These are phyloP conservation scores for Sporisorium sorghi DNA, from an alignment of 1,284 basidiomycete species.

Conservation along the genomic window DNA sequence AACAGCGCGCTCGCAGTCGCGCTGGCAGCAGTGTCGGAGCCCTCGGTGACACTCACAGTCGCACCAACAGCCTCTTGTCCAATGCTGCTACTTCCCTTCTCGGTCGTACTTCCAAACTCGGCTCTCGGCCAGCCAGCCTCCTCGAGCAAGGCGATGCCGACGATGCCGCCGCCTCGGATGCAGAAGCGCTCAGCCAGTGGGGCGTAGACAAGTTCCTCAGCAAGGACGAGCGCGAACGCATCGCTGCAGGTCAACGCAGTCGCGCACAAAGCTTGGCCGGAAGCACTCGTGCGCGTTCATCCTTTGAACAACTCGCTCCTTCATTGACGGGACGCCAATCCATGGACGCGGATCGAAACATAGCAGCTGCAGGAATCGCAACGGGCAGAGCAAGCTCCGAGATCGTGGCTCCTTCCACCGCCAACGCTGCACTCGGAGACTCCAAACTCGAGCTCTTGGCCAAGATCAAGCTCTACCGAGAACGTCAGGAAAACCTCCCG, in stretches of 20 bases:
- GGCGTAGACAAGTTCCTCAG: conserved; percentile 63
- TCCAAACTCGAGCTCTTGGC: conserved; percentile 53
- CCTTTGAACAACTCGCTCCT: conserved; percentile 20
- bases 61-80: conserved; percentile 43
- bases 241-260: conserved; percentile 40
- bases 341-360: conserved; percentile 14
- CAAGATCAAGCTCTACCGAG: conserved; percentile 62
- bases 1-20: conserved; percentile 45
- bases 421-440: conserved; percentile 2
- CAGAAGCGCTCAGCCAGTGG: conserved; percentile 54
- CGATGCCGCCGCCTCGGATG: conserved; percentile 26
- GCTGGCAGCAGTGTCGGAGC: conserved; percentile 39
- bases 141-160: conserved; percentile 10
- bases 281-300: conserved; percentile 18
- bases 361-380: background rate
- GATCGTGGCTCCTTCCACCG: conserved; percentile 13
- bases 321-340: conserved; percentile 16
- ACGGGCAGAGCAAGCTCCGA: conserved; percentile 35
- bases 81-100: conserved; percentile 28
- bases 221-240: conserved; percentile 48
- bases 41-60: conserved; percentile 22
- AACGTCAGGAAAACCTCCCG: conserved; percentile 59
- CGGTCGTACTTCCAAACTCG: conserved; percentile 36
- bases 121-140: conserved; percentile 29
- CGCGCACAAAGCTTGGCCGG: conserved; percentile 46